Conservation (phyloP, 2,329 filamentous ascomycete genomes). For the Xylaria hypoxylon region DNA sequence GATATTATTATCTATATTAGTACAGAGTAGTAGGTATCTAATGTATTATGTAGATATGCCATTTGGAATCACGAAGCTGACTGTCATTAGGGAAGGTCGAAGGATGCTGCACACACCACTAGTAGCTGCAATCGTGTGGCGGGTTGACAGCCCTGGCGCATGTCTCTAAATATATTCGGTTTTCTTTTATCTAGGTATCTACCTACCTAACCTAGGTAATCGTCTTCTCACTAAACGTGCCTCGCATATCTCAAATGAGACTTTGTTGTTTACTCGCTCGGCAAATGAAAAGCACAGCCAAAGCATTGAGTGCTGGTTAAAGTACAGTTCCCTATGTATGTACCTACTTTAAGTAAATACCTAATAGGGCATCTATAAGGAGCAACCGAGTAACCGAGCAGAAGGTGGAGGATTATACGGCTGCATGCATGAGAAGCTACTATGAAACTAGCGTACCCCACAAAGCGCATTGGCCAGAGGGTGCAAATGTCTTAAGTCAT, state of each 20-base stretch:
- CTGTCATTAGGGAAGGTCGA: neutral
- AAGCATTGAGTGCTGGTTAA: too few relatives aligned
- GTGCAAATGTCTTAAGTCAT: too few relatives aligned
- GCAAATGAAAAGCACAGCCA: too few relatives aligned
- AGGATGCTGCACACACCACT: slow-evolving; percentile 2
- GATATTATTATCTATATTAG: too few relatives aligned
- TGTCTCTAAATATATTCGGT: too few relatives aligned
- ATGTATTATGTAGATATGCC: too few relatives aligned
- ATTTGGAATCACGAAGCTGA: slow-evolving; percentile 4
- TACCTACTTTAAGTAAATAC: too few relatives aligned
- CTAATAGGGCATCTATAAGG: too few relatives aligned
- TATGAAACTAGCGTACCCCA: neutral
- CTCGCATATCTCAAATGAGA: neutral
- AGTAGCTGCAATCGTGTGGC: neutral
- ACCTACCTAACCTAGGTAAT: neutral
- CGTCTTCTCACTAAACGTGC: neutral
- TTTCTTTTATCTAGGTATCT: neutral
- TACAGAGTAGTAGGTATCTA: too few relatives aligned
- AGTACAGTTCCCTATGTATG: too few relatives aligned
- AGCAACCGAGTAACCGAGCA: too few relatives aligned
- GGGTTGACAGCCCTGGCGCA: neutral
- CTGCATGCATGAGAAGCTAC: neutral
- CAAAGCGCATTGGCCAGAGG: neutral
- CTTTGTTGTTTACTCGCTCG: neutral
- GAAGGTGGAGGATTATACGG: neutral